These are phyloP conservation scores for Paratrimastix pyriformis DNA, from an alignment of 78 protist species.

Conservation along the genomic window DNA sequence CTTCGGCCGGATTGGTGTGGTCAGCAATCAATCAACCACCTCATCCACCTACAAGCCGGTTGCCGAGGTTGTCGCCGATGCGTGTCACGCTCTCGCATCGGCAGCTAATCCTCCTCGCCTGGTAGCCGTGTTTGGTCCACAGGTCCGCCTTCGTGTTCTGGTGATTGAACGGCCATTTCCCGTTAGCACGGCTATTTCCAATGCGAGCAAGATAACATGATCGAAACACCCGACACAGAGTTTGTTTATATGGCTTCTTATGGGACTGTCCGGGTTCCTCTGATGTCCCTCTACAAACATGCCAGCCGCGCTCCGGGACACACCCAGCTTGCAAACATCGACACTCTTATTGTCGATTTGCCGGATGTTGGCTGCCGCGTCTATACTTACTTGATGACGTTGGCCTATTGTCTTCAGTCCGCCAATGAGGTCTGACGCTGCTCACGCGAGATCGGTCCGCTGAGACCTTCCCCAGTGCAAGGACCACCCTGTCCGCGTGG, in stretches of 20 bases:
- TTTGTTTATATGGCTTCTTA: neutral
- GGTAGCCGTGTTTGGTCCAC: conserved; percentile 18
- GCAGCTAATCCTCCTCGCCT: neutral
- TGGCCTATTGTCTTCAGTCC: conserved; percentile 1
- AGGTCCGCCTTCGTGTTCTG: too few relatives aligned
- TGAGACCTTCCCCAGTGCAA: too few relatives aligned
- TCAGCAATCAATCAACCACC: conserved; percentile 12
- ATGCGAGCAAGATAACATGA: conserved; percentile 27
- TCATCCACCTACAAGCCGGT: neutral
- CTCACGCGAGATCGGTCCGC: too few relatives aligned
- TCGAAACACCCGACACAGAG: conserved; percentile 14
- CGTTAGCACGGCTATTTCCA: conserved; percentile 23
- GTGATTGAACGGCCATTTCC: too few relatives aligned
- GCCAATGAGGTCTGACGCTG: neutral
- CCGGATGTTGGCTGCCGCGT: conserved; percentile 17
- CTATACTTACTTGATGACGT: conserved; percentile 15
- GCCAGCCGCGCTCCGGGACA: conserved; percentile 1
- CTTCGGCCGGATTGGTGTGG: neutral
- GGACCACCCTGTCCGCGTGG: neutral
- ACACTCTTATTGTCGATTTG: conserved; percentile 24
- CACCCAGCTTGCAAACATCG: neutral
- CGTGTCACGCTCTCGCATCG: neutral
- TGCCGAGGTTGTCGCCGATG: conserved; percentile 6
- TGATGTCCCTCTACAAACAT: neutral
- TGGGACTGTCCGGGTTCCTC: neutral